These are phyloP conservation scores for Cicer pinnatifidum DNA, from an alignment of 306 rosid species.

Conservation along the genomic window DNA sequence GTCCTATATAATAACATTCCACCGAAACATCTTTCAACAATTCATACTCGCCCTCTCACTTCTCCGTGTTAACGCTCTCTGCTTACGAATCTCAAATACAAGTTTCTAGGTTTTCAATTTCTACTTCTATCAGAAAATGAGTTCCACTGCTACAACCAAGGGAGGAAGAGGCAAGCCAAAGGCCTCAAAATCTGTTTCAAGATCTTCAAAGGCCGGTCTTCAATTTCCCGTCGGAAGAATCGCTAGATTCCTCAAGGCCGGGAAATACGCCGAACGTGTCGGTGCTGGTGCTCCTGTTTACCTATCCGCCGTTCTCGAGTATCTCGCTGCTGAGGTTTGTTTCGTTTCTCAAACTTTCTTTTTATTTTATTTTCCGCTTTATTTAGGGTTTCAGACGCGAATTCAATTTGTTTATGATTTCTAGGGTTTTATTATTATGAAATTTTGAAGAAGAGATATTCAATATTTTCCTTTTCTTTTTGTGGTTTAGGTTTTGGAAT, in stretches of 20 bases:
- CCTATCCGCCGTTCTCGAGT: slow-evolving; percentile 87
- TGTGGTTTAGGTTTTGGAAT: slow-evolving; percentile 63
- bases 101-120: slow-evolving; percentile 50
- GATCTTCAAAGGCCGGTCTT: slow-evolving; percentile 84
- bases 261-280: slow-evolving; percentile 90
- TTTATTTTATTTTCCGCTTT: not conserved
- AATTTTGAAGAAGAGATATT: too few species aligned
- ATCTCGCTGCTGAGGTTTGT: slow-evolving; percentile 87
- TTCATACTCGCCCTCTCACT: not conserved
- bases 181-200: slow-evolving; percentile 80
- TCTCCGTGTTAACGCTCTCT: not conserved
- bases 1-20: slow-evolving; percentile 48
- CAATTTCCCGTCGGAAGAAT: slow-evolving; percentile 92
- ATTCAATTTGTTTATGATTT: not conserved
- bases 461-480: not conserved
- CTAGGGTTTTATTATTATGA: not conserved
- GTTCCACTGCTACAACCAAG: slow-evolving; percentile 74
- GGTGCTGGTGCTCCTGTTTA: slow-evolving; percentile 96
- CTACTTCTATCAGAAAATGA: slow-evolving; percentile 50
- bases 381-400: not conserved
- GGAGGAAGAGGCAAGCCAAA: slow-evolving; percentile 97
- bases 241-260: slow-evolving; percentile 80
- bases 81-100: not conserved
- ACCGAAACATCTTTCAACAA: not conserved
- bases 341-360: not conserved